Percentiles rank a stretch among this genome's conserved stretches.
Conservation (phyloP, 2,329 filamentous ascomycete species). For the Claviceps fusiformis region DNA sequence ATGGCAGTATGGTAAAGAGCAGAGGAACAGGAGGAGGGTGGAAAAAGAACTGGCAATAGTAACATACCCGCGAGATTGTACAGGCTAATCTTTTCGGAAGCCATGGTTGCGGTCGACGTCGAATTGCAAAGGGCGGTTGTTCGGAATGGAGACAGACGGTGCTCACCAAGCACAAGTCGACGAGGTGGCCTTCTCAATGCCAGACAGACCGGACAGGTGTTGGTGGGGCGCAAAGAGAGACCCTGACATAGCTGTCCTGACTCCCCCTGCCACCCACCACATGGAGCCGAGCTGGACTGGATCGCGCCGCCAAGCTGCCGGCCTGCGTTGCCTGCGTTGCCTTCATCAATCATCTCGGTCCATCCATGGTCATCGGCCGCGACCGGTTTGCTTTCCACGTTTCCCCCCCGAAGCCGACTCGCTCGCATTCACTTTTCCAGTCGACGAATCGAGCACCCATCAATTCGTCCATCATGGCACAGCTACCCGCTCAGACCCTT, state of each 20-base stretch:
- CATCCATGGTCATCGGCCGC: too few relatives aligned
- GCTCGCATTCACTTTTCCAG: neutral
- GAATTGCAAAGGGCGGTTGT: neutral
- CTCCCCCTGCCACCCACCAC: too few relatives aligned
- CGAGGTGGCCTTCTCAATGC: slow-evolving; percentile 3
- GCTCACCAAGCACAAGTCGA: neutral
- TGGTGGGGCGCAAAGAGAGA: slow-evolving; percentile 1
- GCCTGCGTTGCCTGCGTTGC: too few relatives aligned
- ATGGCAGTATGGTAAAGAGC: too few relatives aligned
- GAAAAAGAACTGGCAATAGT: neutral
- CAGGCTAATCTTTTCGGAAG: slow-evolving; percentile 45
- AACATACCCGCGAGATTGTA: slow-evolving; percentile 51
- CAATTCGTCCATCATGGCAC: slow-evolving; percentile 49
- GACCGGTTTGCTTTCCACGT: too few relatives aligned
- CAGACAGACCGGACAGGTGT: neutral
- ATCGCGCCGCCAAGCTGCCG: too few relatives aligned
- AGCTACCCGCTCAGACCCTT: slow-evolving; percentile 84
- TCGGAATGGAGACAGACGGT: neutral
- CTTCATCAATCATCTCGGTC: too few relatives aligned
- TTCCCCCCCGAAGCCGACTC: neutral
- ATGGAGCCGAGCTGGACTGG: neutral
- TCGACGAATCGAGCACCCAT: neutral
- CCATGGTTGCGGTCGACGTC: slow-evolving; percentile 15
- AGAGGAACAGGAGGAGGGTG: neutral
- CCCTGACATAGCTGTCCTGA: neutral